A percentile compares a stretch with the other conserved stretches of the same genome.
Evolutionary conservation across 164 flowering plant species (phyloP).

Genomic region (Nelumbo lutea): DNA sequence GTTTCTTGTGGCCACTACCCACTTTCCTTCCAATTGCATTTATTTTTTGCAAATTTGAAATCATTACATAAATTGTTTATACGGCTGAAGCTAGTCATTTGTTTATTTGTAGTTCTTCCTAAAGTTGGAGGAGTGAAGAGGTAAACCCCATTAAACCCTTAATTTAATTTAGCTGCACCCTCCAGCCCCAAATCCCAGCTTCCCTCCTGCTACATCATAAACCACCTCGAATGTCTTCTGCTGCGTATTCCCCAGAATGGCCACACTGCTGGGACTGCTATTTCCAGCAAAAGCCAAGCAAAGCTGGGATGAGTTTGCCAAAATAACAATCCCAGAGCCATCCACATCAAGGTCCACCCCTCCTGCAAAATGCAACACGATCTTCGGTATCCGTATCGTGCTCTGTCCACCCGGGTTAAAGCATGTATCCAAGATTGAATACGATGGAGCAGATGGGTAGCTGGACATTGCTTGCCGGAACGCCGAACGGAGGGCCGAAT

Average conservation of each 20-base stretch:
- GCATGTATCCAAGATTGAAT: constrained; percentile 22
- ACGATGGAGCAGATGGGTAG: constrained; percentile 32
- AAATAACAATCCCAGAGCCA: constrained; percentile 21
- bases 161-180: constrained; percentile 23
- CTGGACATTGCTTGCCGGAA: constrained; percentile 39
- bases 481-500: constrained; percentile 29
- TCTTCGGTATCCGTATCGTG: constrained; percentile 17
- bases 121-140: too few relatives aligned
- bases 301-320: constrained; percentile 6
- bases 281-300: constrained; percentile 44
- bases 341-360: constrained; percentile 19
- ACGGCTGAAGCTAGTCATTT: too few relatives aligned
- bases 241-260: constrained; percentile 39
- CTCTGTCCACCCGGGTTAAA: constrained; percentile 21
- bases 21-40: too few relatives aligned
- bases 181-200: constrained; percentile 36
- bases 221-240: constrained; percentile 38
- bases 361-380: constrained; percentile 21
- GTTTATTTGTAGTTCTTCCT: too few relatives aligned
- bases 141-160: too few relatives aligned
- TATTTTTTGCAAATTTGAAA: too few relatives aligned
- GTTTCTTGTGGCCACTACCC: too few relatives aligned
- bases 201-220: constrained; percentile 36
- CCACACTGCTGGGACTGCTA: constrained; percentile 6
- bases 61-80: too few relatives aligned